Evolutionary conservation across 192 early-diverging fungal species (phyloP).

Genomic region (Backusella psychrophila): DNA sequence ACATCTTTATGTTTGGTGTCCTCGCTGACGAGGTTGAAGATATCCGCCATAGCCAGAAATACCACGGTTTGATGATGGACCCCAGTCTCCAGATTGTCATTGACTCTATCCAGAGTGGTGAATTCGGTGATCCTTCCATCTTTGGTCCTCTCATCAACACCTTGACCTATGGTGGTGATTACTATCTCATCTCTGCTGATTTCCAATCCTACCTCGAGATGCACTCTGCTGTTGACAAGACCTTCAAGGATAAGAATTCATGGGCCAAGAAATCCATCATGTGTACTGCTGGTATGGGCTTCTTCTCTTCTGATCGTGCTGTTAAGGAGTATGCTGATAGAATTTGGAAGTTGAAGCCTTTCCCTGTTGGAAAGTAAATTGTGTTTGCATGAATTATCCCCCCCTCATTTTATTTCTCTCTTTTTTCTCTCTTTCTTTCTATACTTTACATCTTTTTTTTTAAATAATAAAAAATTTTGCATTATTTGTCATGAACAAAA

Average conservation of each 20-base stretch:
- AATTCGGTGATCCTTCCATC: conserved; percentile 66
- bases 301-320: conserved; percentile 87
- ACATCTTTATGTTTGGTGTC: conserved; percentile 97
- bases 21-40: conserved; percentile 92
- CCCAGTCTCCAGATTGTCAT: conserved; percentile 78
- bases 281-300: conserved; percentile 91
- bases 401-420: background rate
- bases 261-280: conserved; percentile 92
- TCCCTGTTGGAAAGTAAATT: background rate
- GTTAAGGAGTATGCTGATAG: conserved; percentile 91
- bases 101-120: conserved; percentile 65
- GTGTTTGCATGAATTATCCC: background rate
- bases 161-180: conserved; percentile 83
- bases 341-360: conserved; percentile 81
- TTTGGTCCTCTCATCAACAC: conserved; percentile 79
- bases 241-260: conserved; percentile 75
- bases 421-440: background rate
- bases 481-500: background rate
- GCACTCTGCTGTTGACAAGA: conserved; percentile 78
- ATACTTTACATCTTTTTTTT: background rate
- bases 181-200: conserved; percentile 83
- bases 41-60: conserved; percentile 86
- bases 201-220: conserved; percentile 84
- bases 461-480: background rate
- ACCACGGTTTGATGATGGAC: conserved; percentile 76